Evolutionary conservation across 2,329 filamentous ascomycete genomes (phyloP).

Genomic region (Colletotrichum sp.): DNA sequence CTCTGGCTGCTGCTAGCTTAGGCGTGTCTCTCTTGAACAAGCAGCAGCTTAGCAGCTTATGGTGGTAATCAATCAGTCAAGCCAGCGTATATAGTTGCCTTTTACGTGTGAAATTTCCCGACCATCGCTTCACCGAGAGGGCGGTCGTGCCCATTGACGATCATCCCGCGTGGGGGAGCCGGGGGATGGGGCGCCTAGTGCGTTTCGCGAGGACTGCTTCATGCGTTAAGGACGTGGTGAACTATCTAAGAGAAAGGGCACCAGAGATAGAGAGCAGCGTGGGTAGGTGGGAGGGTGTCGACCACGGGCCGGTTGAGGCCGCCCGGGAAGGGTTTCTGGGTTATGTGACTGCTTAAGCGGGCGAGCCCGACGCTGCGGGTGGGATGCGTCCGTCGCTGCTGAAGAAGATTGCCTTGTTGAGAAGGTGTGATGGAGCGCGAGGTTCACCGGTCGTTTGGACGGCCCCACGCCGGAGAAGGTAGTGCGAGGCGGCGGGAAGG

Average conservation of each 20-base stretch:
- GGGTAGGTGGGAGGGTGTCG: not conserved
- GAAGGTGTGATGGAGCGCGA: not conserved
- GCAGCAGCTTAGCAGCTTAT: not conserved
- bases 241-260: not conserved
- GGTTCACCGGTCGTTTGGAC: not conserved
- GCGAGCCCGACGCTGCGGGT: not conserved
- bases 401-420: not conserved
- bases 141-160: not conserved
- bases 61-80: not conserved
- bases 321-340: not conserved
- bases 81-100: not conserved
- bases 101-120: not conserved
- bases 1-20: not conserved
- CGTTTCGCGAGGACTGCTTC: not conserved
- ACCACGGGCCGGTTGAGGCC: not conserved
- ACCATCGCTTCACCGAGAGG: not conserved
- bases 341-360: not conserved
- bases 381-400: not conserved
- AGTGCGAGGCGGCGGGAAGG: not conserved
- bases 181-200: not conserved
- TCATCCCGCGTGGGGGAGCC: conserved; percentile 10
- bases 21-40: not conserved
- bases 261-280: not conserved
- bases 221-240: not conserved
- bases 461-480: not conserved